Evolutionary conservation across 371 early-diverging fungal species (phyloP), one percentile per base, ranked within the genome.

Genomic region (Rhizopus delemar): DNA sequence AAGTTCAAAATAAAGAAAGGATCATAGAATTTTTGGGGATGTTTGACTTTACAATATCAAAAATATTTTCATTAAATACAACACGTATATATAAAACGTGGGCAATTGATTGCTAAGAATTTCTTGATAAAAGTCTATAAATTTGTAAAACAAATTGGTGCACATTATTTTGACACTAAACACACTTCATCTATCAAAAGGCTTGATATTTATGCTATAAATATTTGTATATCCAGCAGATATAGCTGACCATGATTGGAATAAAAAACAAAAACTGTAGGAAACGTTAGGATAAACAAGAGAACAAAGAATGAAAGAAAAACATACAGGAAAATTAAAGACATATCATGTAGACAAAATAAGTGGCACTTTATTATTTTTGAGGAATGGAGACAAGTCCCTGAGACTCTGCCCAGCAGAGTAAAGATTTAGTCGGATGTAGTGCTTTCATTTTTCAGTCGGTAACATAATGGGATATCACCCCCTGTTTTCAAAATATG

Each of bases 401-500:
- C 12, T 5, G 15, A 43, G 4, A 43, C 43, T 43, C 62, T 62
- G 62, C 56, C 62, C 48, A 34, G 62, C 62, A 62, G 56, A 62
- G 56, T 29, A 16, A 34, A 41, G 43, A 22, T 43, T n/a, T 43
- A 43, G 43, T 43, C n/a, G 43, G 43, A 43, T 43, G n/a, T 43
- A 43, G 43, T 11, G n/a, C 4, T 43, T 43, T 43, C 15, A 15
- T 43, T 49, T 55, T 77, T 75, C 50, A 78, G 75, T 16, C 87
- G 80, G 63, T 91, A 91, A 16, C 77, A 70, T 36, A 92, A 68
- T 16, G 80, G 77, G 51, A 93, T 76, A 71, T 95, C 97, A 16
- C 89, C 90, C 46, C 85, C 83, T 0, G 89, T 74, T 63, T 93
- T 95, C 89, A 94, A 90, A 22, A 92, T 75, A 56, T 86, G 82